phyloP scores from a whole-genome alignment of 2,329 filamentous ascomycete species.

The Stemphylium beticola region DNA sequence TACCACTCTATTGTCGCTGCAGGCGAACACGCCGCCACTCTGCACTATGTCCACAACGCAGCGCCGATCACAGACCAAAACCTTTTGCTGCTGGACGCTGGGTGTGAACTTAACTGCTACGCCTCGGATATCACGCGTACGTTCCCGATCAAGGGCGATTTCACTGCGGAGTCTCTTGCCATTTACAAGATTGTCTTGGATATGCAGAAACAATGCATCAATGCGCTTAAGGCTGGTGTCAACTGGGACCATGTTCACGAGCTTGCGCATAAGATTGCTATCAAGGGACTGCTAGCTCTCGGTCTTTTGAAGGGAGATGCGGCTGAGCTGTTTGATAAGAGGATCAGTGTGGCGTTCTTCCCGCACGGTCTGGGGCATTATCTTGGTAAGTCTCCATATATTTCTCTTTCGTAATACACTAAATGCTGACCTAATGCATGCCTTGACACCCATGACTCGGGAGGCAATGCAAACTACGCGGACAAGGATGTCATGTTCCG shows the following conservation, averaged over 20 bases:
- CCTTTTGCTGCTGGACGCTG: slow-evolving; percentile 84
- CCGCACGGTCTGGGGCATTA: slow-evolving; percentile 60
- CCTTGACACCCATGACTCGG: slow-evolving; percentile 59
- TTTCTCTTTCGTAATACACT: too few relatives aligned
- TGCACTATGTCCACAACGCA: slow-evolving; percentile 76
- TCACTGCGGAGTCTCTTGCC: slow-evolving; percentile 47
- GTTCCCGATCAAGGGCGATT: slow-evolving; percentile 75
- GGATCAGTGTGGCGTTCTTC: slow-evolving; percentile 58
- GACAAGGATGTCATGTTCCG: slow-evolving; percentile 86
- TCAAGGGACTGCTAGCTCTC: slow-evolving; percentile 76
- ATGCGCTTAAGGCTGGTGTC: slow-evolving; percentile 73
- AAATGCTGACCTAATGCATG: too few relatives aligned
- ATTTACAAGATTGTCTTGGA: slow-evolving; percentile 84
- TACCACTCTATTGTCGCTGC: slow-evolving; percentile 87
- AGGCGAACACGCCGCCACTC: slow-evolving; percentile 79
- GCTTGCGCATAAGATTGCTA: slow-evolving; percentile 79
- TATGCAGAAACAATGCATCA: slow-evolving; percentile 84
- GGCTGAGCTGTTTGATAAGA: slow-evolving; percentile 52
- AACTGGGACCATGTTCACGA: slow-evolving; percentile 83
- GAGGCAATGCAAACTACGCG: slow-evolving; percentile 56
- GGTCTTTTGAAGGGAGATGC: slow-evolving; percentile 73
- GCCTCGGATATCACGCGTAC: slow-evolving; percentile 76
- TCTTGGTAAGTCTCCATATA: slow-evolving; percentile 45
- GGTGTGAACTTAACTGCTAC: slow-evolving; percentile 61
- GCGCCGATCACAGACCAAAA: slow-evolving; percentile 64